Evolutionary conservation across 1,139 yeast species (phyloP).

Genomic region (Waltiozyma sp.): DNA sequence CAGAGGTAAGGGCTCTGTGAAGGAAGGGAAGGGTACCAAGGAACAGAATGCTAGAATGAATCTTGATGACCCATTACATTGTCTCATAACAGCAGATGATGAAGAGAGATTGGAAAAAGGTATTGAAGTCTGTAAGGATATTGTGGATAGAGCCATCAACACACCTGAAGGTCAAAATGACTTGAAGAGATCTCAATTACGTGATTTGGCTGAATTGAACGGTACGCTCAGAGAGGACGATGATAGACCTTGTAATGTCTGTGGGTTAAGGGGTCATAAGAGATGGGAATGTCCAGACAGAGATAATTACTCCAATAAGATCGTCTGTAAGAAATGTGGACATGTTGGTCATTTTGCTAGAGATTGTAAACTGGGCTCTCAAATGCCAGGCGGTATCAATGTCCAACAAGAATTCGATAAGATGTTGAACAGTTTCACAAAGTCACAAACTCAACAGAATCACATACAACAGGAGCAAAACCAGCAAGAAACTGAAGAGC

Average conservation of each 20-base stretch:
- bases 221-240: slow-evolving; percentile 88
- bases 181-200: slow-evolving; percentile 76
- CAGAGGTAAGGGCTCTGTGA: slow-evolving; percentile 90
- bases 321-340: slow-evolving; percentile 74
- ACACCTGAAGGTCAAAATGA: slow-evolving; percentile 94
- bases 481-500: background rate
- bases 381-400: slow-evolving; percentile 7
- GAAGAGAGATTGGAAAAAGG: slow-evolving; percentile 74
- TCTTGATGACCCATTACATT: slow-evolving; percentile 75
- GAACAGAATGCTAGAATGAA: slow-evolving; percentile 27
- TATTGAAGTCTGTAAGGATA: slow-evolving; percentile 58
- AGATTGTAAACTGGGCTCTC: slow-evolving; percentile 50
- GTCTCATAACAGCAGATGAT: slow-evolving; percentile 75
- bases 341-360: slow-evolving; percentile 77
- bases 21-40: slow-evolving; percentile 63
- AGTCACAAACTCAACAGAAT: slow-evolving; percentile 14
- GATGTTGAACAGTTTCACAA: slow-evolving; percentile 39
- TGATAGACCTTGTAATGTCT: slow-evolving; percentile 46
- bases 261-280: slow-evolving; percentile 54
- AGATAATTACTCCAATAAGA: slow-evolving; percentile 28
- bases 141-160: slow-evolving; percentile 72
- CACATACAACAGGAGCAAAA: background rate
- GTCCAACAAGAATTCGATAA: slow-evolving; percentile 37
- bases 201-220: slow-evolving; percentile 86
- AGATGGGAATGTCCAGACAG: slow-evolving; percentile 50